These are phyloP conservation scores for Hippophae tibetana DNA, from an alignment of 306 rosid species.

Conservation along the genomic window DNA sequence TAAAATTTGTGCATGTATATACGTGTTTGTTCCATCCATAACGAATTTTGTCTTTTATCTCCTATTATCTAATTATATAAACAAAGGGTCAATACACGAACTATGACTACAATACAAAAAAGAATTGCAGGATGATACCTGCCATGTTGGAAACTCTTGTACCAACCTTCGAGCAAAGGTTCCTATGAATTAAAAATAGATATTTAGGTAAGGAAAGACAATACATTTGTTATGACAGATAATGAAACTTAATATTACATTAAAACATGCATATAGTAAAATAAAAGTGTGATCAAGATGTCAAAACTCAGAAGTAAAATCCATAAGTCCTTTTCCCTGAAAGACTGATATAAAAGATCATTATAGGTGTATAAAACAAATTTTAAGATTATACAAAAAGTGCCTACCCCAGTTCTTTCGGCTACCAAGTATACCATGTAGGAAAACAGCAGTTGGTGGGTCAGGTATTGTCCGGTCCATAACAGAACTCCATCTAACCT, in stretches of 20 bases:
- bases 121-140: conserved; percentile 48
- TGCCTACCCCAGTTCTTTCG: conserved; percentile 91
- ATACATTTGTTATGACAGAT: conserved; percentile 8
- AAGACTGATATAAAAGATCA: too few relatives aligned
- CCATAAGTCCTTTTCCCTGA: too few relatives aligned
- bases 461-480: conserved; percentile 53
- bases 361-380: not conserved
- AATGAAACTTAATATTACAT: too few relatives aligned
- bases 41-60: too few relatives aligned
- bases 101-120: not conserved
- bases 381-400: not conserved
- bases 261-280: too few relatives aligned
- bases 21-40: too few relatives aligned
- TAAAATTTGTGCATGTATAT: too few relatives aligned
- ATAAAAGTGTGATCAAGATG: too few relatives aligned
- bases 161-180: conserved; percentile 83
- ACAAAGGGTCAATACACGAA: too few relatives aligned
- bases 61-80: too few relatives aligned
- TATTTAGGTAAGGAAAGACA: conserved; percentile 7
- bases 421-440: conserved; percentile 86
- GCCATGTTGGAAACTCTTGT: conserved; percentile 83
- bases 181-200: conserved; percentile 34
- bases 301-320: too few relatives aligned
- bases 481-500: conserved; percentile 88
- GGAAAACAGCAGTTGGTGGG: conserved; percentile 89